phyloP scores from a whole-genome alignment of 148 eudicot genomes.

The Chenopodium suecicum region DNA sequence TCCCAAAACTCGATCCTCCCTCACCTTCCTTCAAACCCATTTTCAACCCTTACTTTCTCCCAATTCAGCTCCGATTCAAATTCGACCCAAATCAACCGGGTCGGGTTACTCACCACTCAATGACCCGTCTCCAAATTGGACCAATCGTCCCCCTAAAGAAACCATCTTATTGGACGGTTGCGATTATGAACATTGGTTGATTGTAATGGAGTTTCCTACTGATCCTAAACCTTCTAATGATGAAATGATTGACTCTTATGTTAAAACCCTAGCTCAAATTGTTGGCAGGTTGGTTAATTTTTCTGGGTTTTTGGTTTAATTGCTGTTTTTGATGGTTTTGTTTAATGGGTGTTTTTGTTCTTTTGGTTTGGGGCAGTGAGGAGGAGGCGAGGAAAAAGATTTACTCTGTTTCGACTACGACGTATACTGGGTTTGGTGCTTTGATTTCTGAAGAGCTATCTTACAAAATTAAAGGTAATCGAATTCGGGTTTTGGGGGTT shows the following conservation, averaged over 20 bases:
- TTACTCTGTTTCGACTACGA: constrained; percentile 80
- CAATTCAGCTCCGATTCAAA: constrained; percentile 25
- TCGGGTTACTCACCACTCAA: constrained; percentile 77
- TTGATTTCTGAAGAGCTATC: constrained; percentile 87
- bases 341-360: neutral
- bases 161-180: constrained; percentile 78
- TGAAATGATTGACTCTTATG: constrained; percentile 59
- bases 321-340: neutral
- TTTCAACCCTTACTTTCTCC: constrained; percentile 20
- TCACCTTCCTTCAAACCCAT: constrained; percentile 27
- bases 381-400: constrained; percentile 94
- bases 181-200: constrained; percentile 48
- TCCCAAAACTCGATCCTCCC: constrained; percentile 37
- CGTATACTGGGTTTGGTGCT: constrained; percentile 95
- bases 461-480: constrained; percentile 80
- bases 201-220: constrained; percentile 42
- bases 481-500: neutral
- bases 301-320: neutral
- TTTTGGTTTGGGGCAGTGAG: constrained; percentile 47
- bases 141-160: constrained; percentile 84
- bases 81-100: constrained; percentile 53
- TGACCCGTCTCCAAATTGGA: constrained; percentile 93
- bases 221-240: constrained; percentile 36
- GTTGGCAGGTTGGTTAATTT: constrained; percentile 54
- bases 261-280: constrained; percentile 72